Percentiles rank a stretch among this genome's conserved stretches.
phyloP scores from a whole-genome alignment of 495 filamentous ascomycete genomes.

The Penicillium bialowiezense region DNA sequence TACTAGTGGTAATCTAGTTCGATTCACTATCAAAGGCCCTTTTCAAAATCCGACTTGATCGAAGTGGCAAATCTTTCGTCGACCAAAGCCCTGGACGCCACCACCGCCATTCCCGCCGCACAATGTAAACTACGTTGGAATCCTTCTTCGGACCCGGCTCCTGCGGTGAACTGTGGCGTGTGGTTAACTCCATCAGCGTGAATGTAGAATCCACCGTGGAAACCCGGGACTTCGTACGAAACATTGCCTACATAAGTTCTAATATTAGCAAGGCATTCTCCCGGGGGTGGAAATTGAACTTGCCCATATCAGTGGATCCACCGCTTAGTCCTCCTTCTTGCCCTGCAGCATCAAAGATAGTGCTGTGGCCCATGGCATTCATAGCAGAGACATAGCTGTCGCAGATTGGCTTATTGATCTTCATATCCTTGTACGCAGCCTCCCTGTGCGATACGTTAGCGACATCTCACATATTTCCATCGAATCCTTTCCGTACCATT shows the following conservation, averaged over 20 bases:
- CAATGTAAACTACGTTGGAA: slow-evolving; percentile 45
- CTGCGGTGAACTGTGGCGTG: slow-evolving; percentile 51
- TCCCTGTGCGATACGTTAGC: no score
- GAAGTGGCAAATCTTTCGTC: slow-evolving; percentile 45
- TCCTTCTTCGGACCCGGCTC: slow-evolving; percentile 48
- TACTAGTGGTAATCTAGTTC: not conserved
- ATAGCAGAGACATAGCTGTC: slow-evolving; percentile 49
- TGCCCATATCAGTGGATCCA: slow-evolving; percentile 40
- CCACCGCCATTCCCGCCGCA: slow-evolving; percentile 55
- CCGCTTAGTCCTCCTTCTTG: slow-evolving; percentile 24
- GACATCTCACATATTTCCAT: no score
- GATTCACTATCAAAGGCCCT: not conserved
- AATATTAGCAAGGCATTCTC: not conserved
- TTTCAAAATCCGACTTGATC: slow-evolving; percentile 37
- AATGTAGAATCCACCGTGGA: slow-evolving; percentile 57
- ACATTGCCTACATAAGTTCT: slow-evolving; percentile 49
- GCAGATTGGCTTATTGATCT: slow-evolving; percentile 47
- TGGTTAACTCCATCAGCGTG: slow-evolving; percentile 49
- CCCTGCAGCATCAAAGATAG: slow-evolving; percentile 40
- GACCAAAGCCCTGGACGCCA: slow-evolving; percentile 45
- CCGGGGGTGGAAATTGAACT: not conserved
- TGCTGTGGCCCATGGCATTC: slow-evolving; percentile 40
- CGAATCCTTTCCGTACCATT: slow-evolving; percentile 24
- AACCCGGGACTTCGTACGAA: slow-evolving; percentile 53
- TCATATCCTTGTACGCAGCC: slow-evolving; percentile 52